Evolutionary conservation across 176 grass and related monocot species (phyloP), one percentile per base, ranked within the genome.

Genomic region (Musa itinerans): DNA sequence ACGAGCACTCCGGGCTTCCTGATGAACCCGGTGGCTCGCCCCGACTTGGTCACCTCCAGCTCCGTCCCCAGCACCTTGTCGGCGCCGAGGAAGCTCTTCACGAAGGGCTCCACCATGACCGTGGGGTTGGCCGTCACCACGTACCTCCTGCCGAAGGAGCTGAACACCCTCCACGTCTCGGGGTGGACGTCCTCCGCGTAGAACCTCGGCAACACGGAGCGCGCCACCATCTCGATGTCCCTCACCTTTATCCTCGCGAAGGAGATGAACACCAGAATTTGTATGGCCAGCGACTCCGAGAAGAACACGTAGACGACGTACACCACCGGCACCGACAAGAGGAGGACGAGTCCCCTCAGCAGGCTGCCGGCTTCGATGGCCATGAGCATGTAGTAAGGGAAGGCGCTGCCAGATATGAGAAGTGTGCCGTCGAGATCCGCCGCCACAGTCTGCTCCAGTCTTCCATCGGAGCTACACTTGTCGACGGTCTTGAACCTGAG

Each of bases 361-460:
- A 98, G 83, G 80, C 95, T 89, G 64, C 95, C 95, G 51, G 95
- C 95, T 78, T 98, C 95, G 4, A 98, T 85, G 6, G 95, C 95
- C 12, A 98, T 90, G 6, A 98, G 90, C 72, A 98, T 80, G 86
- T 88, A 98, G 86, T 93, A 98, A 1, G 95, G 95, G 82, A 98
- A 93, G 14, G 95, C 86, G 72, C 88, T 98, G 52, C 84, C 70
- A 25, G 90, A 98, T 11, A 85, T 75, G 80, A 98, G 84, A 71
- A 98, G 90, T 34, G 95, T 98, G 79, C 95, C 95, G 72, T 98
- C 95, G 11, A 98, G 89, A 76, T 98, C 95, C 10, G 95, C 88
- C 0, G 95, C 95, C 26, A 98, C 86, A 26, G 90, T 83, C 75
- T 98, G 95, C 75, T 76, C 63, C 67, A 84, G 85, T 76, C 95